Percentiles rank a stretch among this genome's conserved stretches.
Conservation (phyloP, 441 rosid species). For the Breynia disticha region DNA sequence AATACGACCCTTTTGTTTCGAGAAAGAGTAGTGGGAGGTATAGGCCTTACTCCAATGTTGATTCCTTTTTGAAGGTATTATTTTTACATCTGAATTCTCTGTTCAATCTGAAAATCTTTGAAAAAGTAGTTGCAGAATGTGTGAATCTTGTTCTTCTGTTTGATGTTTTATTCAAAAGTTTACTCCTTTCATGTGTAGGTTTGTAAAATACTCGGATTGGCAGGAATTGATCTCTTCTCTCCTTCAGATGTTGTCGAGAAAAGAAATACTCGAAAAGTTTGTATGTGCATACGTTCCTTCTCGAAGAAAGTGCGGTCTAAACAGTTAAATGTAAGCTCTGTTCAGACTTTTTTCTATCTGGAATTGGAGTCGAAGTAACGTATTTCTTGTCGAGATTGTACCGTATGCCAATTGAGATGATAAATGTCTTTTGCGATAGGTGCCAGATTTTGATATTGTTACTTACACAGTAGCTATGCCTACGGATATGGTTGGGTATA, state of each 20-base stretch:
- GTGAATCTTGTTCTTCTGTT: too few species aligned
- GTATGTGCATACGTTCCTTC: slow-evolving; percentile 25
- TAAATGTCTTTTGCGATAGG: slow-evolving; percentile 12
- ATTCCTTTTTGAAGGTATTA: slow-evolving; percentile 26
- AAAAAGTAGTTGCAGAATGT: too few species aligned
- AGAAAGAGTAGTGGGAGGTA: slow-evolving; percentile 26
- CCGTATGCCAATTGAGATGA: neutral
- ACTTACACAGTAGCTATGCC: slow-evolving; percentile 24
- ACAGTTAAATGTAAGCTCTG: slow-evolving; percentile 21
- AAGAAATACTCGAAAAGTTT: slow-evolving; percentile 24
- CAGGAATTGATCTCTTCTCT: slow-evolving; percentile 28
- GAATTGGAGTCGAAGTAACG: neutral
- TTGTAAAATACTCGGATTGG: slow-evolving; percentile 26
- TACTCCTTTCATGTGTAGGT: slow-evolving; percentile 15
- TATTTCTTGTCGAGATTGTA: neutral
- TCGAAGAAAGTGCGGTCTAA: slow-evolving; percentile 24
- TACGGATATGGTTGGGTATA: slow-evolving; percentile 22
- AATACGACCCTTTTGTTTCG: slow-evolving; percentile 18
- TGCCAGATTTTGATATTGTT: slow-evolving; percentile 31
- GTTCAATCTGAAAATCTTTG: too few species aligned
- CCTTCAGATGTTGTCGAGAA: slow-evolving; percentile 31
- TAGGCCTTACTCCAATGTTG: slow-evolving; percentile 26
- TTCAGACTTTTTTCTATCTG: neutral
- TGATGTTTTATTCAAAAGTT: neutral
- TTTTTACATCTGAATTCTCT: neutral